Evolutionary conservation across 2,329 filamentous ascomycete species (phyloP).

Genomic region (Cryphonectria nitschkei): DNA sequence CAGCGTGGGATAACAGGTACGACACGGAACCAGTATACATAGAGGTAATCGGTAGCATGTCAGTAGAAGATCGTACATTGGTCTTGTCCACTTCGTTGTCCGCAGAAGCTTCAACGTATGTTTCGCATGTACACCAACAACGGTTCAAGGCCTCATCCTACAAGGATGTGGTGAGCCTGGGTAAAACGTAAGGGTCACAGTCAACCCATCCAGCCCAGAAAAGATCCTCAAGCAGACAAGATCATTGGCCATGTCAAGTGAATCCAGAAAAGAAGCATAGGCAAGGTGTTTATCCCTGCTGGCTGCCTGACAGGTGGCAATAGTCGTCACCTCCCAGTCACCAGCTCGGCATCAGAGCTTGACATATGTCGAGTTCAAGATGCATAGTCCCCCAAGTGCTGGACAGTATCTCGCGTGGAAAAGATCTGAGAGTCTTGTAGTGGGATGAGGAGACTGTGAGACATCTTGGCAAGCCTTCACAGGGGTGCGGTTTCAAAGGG

Average conservation of each 20-base stretch:
- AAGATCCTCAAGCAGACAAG: no score
- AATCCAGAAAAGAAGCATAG: background rate
- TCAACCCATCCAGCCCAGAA: background rate
- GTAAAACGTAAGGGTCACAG: background rate
- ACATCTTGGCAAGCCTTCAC: slow-evolving; percentile 1
- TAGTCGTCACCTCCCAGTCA: no score
- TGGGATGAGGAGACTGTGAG: background rate
- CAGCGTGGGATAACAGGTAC: background rate
- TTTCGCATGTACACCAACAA: no score
- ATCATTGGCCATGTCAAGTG: background rate
- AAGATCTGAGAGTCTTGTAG: background rate
- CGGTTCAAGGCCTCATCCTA: no score
- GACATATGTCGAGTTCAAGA: background rate
- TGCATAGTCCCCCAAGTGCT: background rate
- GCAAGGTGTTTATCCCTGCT: no score
- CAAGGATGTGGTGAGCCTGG: no score
- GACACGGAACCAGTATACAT: background rate
- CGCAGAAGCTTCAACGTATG: no score
- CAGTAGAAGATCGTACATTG: background rate
- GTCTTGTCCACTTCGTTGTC: no score
- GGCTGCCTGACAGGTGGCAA: no score
- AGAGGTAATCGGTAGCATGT: background rate
- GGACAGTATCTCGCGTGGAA: background rate
- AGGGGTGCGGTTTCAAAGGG: background rate
- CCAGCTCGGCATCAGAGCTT: background rate